Evolutionary conservation across 2,329 filamentous ascomycete genomes (phyloP).

Genomic region (Chaetomium sp.): DNA sequence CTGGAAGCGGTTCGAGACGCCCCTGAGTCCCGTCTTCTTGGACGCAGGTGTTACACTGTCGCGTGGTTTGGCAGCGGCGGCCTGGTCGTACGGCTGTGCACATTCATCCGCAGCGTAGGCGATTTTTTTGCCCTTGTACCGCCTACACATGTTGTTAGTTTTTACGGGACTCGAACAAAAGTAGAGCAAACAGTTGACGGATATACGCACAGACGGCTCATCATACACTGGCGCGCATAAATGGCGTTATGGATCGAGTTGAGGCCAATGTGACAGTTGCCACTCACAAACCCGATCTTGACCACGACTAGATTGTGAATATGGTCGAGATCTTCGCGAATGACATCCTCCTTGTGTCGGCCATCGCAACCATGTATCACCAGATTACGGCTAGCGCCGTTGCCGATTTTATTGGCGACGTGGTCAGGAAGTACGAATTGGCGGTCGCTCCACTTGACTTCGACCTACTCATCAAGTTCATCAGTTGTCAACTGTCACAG

Average conservation of each 20-base stretch:
- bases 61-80: slow-evolving; percentile 19
- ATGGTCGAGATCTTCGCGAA: slow-evolving; percentile 71
- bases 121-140: slow-evolving; percentile 65
- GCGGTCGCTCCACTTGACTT: slow-evolving; percentile 62
- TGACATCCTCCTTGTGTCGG: slow-evolving; percentile 53
- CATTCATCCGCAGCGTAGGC: slow-evolving; percentile 71
- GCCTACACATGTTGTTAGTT: slow-evolving; percentile 33
- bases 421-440: slow-evolving; percentile 61
- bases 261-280: slow-evolving; percentile 61
- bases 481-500: neutral
- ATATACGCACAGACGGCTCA: slow-evolving; percentile 47
- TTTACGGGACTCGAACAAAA: too few relatives aligned
- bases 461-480: slow-evolving; percentile 43
- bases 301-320: slow-evolving; percentile 74
- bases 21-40: slow-evolving; percentile 31
- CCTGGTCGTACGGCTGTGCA: slow-evolving; percentile 45
- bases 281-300: slow-evolving; percentile 51
- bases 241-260: slow-evolving; percentile 73
- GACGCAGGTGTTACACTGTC: slow-evolving; percentile 23
- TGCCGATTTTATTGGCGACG: slow-evolving; percentile 56
- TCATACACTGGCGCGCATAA: slow-evolving; percentile 73
- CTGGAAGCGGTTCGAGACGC: slow-evolving; percentile 55
- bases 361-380: slow-evolving; percentile 55
- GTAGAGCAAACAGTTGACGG: too few relatives aligned
- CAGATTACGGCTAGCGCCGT: slow-evolving; percentile 67